Evolutionary conservation across 768 basidiomycete genomes (phyloP).

Genomic region (Kwoniella sp.): DNA sequence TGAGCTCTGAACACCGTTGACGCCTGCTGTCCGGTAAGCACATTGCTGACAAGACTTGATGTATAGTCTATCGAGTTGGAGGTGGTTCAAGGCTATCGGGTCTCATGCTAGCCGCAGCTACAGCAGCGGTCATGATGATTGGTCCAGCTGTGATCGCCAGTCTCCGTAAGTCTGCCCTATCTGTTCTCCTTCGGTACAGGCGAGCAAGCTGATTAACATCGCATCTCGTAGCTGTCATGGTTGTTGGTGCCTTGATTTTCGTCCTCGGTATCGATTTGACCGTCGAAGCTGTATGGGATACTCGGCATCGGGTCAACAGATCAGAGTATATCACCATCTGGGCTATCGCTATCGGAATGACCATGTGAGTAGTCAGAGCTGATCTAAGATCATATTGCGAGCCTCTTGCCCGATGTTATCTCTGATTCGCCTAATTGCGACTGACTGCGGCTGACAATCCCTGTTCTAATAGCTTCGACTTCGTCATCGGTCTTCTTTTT

Average conservation of each 20-base stretch:
- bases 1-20: slow-evolving; percentile 20
- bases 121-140: slow-evolving; percentile 69
- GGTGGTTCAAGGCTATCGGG: slow-evolving; percentile 82
- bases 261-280: slow-evolving; percentile 91
- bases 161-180: slow-evolving; percentile 67
- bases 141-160: slow-evolving; percentile 89
- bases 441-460: background rate
- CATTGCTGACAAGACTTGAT: background rate
- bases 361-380: slow-evolving; percentile 56
- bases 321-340: slow-evolving; percentile 61
- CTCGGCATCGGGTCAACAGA: slow-evolving; percentile 79
- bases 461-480: slow-evolving; percentile 63
- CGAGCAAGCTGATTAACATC: background rate
- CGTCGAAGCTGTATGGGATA: slow-evolving; percentile 97
- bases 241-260: slow-evolving; percentile 88
- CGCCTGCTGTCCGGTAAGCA: background rate
- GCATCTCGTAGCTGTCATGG: slow-evolving; percentile 71
- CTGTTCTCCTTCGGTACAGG: slow-evolving; percentile 5
- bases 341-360: slow-evolving; percentile 72
- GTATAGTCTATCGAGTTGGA: slow-evolving; percentile 87
- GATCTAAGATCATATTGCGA: too few species aligned
- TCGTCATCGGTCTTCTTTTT: slow-evolving; percentile 88
- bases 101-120: slow-evolving; percentile 78
- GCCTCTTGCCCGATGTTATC: slow-evolving; percentile 34
- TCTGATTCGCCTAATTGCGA: slow-evolving; percentile 56